Conservation (phyloP, 2,329 filamentous ascomycete species). For the Fusarium sp. region DNA sequence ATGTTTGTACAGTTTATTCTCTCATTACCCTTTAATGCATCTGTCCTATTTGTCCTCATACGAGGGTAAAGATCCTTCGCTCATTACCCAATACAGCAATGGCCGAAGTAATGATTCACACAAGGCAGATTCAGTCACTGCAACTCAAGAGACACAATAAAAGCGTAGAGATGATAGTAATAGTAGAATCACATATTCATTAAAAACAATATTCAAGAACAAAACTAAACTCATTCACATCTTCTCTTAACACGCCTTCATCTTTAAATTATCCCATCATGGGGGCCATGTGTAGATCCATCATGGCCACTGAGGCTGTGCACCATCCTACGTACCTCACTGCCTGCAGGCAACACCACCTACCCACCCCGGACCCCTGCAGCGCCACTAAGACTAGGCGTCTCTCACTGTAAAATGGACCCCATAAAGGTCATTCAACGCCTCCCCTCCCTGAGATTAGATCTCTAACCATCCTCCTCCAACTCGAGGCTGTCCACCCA, state of each 20-base stretch:
- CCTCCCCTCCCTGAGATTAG: not conserved
- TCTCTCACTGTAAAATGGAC: not conserved
- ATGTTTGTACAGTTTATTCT: too few relatives aligned
- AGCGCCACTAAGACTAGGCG: not conserved
- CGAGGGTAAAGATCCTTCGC: not conserved
- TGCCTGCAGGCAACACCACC: not conserved
- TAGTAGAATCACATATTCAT: not conserved
- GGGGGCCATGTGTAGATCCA: not conserved
- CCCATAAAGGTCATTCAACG: not conserved
- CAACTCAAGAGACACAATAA: not conserved
- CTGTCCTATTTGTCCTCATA: not conserved
- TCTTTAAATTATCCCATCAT: not conserved
- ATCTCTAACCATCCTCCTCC: constrained; percentile 20
- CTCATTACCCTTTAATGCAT: not conserved
- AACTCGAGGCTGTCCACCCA: constrained; percentile 5
- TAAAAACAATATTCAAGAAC: not conserved
- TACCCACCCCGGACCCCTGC: not conserved
- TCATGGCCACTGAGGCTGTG: not conserved
- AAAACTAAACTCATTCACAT: not conserved
- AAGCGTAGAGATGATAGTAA: not conserved
- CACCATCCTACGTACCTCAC: not conserved
- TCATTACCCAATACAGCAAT: constrained; percentile 5
- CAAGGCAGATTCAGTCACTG: not conserved
- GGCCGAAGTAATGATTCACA: not conserved
- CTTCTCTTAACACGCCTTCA: not conserved